Evolutionary conservation across 169 alveolate genomes (phyloP).

Genomic region (Toxoplasma gondii): DNA sequence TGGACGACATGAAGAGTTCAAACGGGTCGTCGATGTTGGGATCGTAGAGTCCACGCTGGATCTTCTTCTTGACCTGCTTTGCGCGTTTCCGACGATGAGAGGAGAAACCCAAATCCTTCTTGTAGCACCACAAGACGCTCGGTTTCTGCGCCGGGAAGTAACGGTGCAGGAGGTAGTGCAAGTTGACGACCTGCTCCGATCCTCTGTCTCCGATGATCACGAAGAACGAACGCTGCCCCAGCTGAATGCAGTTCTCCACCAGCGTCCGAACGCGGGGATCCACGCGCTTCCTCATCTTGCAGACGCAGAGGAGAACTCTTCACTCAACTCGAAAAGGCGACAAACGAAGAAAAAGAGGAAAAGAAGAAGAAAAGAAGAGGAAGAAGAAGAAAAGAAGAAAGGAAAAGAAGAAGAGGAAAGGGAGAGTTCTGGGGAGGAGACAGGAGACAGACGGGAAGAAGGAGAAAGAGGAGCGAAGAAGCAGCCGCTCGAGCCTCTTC

Average conservation of each 20-base stretch:
- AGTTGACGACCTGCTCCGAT: conserved; percentile 93
- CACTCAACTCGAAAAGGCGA: background rate
- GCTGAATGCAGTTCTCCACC: conserved; percentile 91
- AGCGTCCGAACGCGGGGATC: conserved; percentile 92
- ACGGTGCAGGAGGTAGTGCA: conserved; percentile 80
- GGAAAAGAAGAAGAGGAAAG: background rate
- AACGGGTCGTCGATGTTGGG: conserved; percentile 96
- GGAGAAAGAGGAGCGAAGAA: no score
- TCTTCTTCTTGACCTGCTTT: conserved; percentile 92
- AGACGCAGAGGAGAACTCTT: background rate
- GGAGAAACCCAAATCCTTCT: conserved; percentile 97
- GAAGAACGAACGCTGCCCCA: conserved; percentile 93
- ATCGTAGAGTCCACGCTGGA: conserved; percentile 93
- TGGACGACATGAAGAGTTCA: conserved; percentile 94
- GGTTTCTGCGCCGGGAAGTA: conserved; percentile 77
- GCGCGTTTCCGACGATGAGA: conserved; percentile 96
- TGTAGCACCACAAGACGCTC: conserved; percentile 98
- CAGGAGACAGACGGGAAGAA: background rate
- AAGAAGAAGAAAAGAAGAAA: background rate
- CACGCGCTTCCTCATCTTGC: conserved; percentile 94
- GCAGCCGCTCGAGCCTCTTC: no score
- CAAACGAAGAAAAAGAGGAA: background rate
- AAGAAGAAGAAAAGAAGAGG: background rate
- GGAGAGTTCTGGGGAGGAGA: background rate
- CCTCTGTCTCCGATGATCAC: conserved; percentile 98